phyloP scores from a whole-genome alignment of 208 protist species.

The Phytomonas francai region DNA sequence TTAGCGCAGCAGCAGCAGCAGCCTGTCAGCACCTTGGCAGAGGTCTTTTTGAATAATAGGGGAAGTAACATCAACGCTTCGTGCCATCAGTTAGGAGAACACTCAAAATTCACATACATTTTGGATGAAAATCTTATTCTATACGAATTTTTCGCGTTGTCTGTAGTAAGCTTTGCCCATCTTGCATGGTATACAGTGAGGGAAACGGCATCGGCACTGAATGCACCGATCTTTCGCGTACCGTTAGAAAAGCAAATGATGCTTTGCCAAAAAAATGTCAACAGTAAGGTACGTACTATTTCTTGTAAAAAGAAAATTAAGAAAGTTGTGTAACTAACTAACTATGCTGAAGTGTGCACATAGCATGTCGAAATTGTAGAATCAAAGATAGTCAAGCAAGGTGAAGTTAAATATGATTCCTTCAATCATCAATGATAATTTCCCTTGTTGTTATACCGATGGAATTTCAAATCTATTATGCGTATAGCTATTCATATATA shows the following conservation, averaged over 20 bases:
- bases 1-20: conserved; percentile 12
- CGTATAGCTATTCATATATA: not conserved
- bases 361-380: not conserved
- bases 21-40: not conserved
- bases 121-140: conserved; percentile 48
- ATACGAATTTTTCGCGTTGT: conserved; percentile 57
- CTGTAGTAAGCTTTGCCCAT: conserved; percentile 43
- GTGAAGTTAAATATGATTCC: not conserved
- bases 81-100: not conserved
- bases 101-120: conserved; percentile 25
- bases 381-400: not conserved
- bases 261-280: conserved; percentile 20
- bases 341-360: not conserved
- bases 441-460: not conserved
- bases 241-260: conserved; percentile 37
- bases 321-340: not conserved
- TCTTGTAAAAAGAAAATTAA: conserved; percentile 14
- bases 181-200: conserved; percentile 36
- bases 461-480: not conserved
- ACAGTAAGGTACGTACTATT: conserved; percentile 13
- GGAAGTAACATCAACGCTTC: not conserved
- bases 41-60: not conserved
- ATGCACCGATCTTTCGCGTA: conserved; percentile 54
- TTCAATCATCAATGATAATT: not conserved
- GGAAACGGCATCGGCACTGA: conserved; percentile 34